Conservation (phyloP, 768 basidiomycete genomes). For the Termitomyces titanicus region DNA sequence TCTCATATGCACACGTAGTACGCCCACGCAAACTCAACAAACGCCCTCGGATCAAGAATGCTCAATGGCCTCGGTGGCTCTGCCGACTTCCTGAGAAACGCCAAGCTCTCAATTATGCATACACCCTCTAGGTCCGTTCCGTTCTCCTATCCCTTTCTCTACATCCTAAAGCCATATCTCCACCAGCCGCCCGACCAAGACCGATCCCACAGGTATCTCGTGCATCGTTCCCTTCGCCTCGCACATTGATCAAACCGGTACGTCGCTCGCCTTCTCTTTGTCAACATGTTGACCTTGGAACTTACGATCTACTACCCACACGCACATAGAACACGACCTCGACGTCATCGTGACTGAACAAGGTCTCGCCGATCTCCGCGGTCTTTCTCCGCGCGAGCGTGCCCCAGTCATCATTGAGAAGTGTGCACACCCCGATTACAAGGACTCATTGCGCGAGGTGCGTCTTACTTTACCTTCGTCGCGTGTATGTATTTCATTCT, state of each 20-base stretch:
- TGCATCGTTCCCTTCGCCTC: slow-evolving; percentile 47
- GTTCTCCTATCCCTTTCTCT: background rate
- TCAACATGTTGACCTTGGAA: background rate
- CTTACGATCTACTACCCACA: background rate
- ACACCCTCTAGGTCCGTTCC: slow-evolving; percentile 36
- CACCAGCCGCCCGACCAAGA: slow-evolving; percentile 39
- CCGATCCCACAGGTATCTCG: slow-evolving; percentile 45
- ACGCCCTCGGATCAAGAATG: slow-evolving; percentile 47
- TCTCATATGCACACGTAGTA: slow-evolving; percentile 23
- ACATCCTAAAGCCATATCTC: background rate
- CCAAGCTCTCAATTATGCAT: slow-evolving; percentile 49
- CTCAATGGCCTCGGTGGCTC: slow-evolving; percentile 47
- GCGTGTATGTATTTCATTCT: background rate
- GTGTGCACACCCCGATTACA: slow-evolving; percentile 46
- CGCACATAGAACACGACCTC: slow-evolving; percentile 38
- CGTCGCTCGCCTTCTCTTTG: slow-evolving; percentile 2
- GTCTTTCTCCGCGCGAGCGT: slow-evolving; percentile 42
- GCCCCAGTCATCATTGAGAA: slow-evolving; percentile 44
- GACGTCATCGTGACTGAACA: slow-evolving; percentile 48
- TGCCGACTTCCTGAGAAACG: slow-evolving; percentile 45
- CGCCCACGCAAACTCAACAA: slow-evolving; percentile 49
- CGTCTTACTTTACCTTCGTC: background rate
- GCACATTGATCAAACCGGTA: slow-evolving; percentile 47
- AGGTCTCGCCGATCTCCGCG: slow-evolving; percentile 44
- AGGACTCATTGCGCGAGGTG: slow-evolving; percentile 36